Base-by-base conservation (phyloP, 371 early-diverging fungal genomes). In the Mucor ambiguus region DNA sequence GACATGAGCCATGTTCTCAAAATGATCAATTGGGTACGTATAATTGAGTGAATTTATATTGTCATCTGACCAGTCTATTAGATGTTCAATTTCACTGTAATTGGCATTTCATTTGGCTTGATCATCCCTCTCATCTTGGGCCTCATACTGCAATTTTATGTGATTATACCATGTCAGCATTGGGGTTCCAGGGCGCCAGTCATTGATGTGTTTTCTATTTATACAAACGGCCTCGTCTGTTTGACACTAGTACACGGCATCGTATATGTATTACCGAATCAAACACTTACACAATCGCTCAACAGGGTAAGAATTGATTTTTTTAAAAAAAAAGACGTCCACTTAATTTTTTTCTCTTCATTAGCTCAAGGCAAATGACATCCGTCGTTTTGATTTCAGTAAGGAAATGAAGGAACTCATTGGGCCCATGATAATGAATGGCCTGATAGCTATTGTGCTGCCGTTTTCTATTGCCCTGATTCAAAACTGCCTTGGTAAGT, bases 121-220 rank as follows among this genome's bases (percentile, higher is more conserved):
- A 20, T 67, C 24, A 33, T 62, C 14, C 68, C 62, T 41, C 20
- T 61, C 11, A 8, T 58, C 12, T 61, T 55, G 30, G 67, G 67
- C 10, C 18, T 16, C 3, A 35, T 44, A 9, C 18, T 67, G 46
- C 48, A 61, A 41, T 58, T 67, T 2, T 67, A 67, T 29, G 12
- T 62, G 22, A 67, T 57, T 38, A 62, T 67, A 46, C 63, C 68
- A 35, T 56, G 28, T 18, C 68, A 61, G n/a, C 32, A 57, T 38
- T 64, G 44, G 64, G 61, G 56, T 33, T 26, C 61, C 2, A 38
- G 56, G 26, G 57, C 44, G n/a, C 61, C 57, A 12, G 44, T 56
- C 11, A 44, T 67, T n/a, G 52, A 61, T 24, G 24, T 43, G 4
- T 52, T 61, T 32, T 44, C 61, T 56, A 28, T 67, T 61, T 67